Conservation (phyloP, 2,329 filamentous ascomycete genomes). For the Berkeleyomyces basicola region DNA sequence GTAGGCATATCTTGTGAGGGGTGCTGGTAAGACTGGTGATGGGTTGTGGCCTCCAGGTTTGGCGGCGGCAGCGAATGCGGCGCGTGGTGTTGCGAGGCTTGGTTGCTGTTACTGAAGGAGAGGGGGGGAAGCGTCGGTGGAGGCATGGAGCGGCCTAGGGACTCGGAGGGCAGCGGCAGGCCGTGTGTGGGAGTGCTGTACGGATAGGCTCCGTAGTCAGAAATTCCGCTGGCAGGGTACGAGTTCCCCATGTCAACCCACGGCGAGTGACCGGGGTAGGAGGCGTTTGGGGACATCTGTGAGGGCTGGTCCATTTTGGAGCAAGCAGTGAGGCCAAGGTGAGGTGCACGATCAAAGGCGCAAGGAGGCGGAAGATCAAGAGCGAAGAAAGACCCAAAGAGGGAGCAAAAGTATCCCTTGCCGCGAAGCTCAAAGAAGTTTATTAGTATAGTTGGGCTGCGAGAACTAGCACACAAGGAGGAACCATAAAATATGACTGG, state of each 20-base stretch:
- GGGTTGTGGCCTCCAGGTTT: slow-evolving; percentile 21
- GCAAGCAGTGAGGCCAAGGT: not conserved
- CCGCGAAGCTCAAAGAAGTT: not conserved
- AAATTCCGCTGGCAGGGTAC: not conserved
- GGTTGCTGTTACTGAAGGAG: slow-evolving; percentile 18
- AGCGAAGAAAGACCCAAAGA: not conserved
- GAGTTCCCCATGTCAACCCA: slow-evolving; percentile 2
- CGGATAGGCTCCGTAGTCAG: slow-evolving; percentile 4
- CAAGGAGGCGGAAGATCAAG: not conserved
- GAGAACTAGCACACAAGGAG: not conserved
- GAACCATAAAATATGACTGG: not conserved
- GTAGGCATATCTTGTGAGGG: slow-evolving; percentile 43
- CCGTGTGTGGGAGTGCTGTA: slow-evolving; percentile 2
- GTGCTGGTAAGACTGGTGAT: slow-evolving; percentile 23
- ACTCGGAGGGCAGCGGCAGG: slow-evolving; percentile 29
- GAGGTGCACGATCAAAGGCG: not conserved
- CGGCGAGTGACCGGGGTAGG: not conserved
- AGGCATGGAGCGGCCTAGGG: slow-evolving; percentile 32
- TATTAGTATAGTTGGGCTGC: not conserved
- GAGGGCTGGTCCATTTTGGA: not conserved
- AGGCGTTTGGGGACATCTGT: slow-evolving; percentile 6
- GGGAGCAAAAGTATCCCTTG: not conserved
- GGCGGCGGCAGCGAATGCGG: slow-evolving; percentile 1
- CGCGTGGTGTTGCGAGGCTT: not conserved
- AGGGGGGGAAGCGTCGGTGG: slow-evolving; percentile 26